Evolutionary conservation across 2,329 filamentous ascomycete species (phyloP).

Genomic region (Aspergillus tamarii): DNA sequence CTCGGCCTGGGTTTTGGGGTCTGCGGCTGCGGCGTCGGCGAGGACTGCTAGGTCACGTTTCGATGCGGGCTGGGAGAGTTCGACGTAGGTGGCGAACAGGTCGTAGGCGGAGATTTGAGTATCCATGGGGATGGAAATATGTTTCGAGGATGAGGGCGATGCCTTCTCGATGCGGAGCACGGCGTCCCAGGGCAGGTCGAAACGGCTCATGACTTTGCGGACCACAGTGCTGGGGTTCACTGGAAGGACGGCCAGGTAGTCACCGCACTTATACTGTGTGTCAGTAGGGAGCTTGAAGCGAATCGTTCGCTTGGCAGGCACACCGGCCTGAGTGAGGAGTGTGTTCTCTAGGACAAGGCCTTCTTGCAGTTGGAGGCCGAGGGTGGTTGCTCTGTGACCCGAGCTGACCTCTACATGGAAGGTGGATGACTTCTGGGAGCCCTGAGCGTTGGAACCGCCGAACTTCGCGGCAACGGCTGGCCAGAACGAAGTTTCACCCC

Average conservation of each 20-base stretch:
- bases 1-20: constrained; percentile 52
- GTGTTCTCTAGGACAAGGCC: constrained; percentile 60
- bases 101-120: constrained; percentile 63
- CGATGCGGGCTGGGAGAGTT: constrained; percentile 72
- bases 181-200: constrained; percentile 70
- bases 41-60: constrained; percentile 60
- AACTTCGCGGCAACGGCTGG: constrained; percentile 50
- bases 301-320: constrained; percentile 65
- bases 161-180: constrained; percentile 62
- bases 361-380: constrained; percentile 67
- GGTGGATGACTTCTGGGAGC: constrained; percentile 34
- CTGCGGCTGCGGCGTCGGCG: constrained; percentile 51
- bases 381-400: constrained; percentile 56
- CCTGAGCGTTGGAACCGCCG: constrained; percentile 26
- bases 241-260: constrained; percentile 76
- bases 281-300: constrained; percentile 69
- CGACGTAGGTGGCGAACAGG: constrained; percentile 71
- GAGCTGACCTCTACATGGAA: constrained; percentile 56
- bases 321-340: constrained; percentile 55
- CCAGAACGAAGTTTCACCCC: constrained; percentile 65
- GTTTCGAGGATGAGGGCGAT: constrained; percentile 46
- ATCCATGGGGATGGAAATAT: constrained; percentile 54
- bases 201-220: constrained; percentile 64
- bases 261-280: constrained; percentile 70
- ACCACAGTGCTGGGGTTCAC: constrained; percentile 68